These are phyloP conservation scores for Cadophora malorum DNA, from an alignment of 2,329 filamentous ascomycete species.

Conservation along the genomic window DNA sequence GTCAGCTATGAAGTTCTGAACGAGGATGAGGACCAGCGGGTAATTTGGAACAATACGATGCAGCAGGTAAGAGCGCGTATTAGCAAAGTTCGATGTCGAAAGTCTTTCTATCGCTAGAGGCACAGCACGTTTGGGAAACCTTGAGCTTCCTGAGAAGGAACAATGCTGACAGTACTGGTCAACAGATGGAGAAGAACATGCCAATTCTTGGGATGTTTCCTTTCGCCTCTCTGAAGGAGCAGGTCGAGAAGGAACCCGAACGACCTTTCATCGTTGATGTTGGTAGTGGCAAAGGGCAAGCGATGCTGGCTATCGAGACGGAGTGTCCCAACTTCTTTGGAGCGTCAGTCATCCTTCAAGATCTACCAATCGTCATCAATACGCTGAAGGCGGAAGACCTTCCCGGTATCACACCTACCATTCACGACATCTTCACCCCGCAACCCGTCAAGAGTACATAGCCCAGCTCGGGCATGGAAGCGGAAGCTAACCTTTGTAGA, in stretches of 20 bases:
- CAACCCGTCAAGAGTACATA: constrained; percentile 47
- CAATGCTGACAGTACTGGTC: background rate
- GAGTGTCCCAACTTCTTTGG: constrained; percentile 30
- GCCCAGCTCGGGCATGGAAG: background rate
- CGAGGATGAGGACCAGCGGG: constrained; percentile 12
- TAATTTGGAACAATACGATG: constrained; percentile 16
- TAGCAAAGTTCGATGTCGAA: background rate
- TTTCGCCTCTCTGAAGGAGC: constrained; percentile 27
- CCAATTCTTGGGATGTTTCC: constrained; percentile 33
- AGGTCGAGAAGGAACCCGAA: constrained; percentile 38
- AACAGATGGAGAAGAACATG: constrained; percentile 5
- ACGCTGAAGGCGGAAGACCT: constrained; percentile 30
- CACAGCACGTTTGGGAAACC: background rate
- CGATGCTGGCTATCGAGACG: constrained; percentile 42
- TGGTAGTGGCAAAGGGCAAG: constrained; percentile 31
- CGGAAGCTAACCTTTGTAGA: constrained; percentile 24
- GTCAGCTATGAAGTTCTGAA: constrained; percentile 27
- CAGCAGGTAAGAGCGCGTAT: background rate
- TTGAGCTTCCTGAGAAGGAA: too few species aligned
- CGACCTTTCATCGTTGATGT: constrained; percentile 36
- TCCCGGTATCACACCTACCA: constrained; percentile 41
- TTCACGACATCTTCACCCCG: constrained; percentile 49
- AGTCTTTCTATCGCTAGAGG: background rate
- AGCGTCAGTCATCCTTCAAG: constrained; percentile 36
- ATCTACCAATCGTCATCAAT: constrained; percentile 42